Base-by-base conservation (phyloP, 805 yeast genomes). In the Metschnikowia santaceciliae region DNA sequence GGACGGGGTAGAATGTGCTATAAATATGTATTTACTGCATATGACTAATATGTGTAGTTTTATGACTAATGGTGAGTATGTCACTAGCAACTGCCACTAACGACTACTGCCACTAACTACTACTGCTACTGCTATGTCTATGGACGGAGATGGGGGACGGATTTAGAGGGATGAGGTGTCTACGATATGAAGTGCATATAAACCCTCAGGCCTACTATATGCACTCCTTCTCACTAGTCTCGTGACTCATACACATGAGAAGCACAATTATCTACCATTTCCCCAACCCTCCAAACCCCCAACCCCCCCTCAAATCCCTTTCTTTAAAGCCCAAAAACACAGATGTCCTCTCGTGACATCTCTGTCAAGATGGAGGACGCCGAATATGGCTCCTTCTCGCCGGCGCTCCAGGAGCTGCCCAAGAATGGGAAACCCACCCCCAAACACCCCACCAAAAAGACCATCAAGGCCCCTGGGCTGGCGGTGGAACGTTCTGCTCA, bases 401-500 rank as follows among this genome's bases (percentile, higher is more conserved):
- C 17, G n/a, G 10, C 20, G 13, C 46, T 6, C 38, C 22, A 4
- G 32, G 42, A 23, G 32, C 32, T 39, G 42, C 32, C 42, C 8
- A 40, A 40, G 23, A 40, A 8, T 6, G 20, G 20, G 8, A 40
- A 26, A 19, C 4, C 10, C 14, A 15, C 32, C 41, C 6, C 41
- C n/a, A 39, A 39, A 26, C 3, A 3, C 43, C 4, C 43, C 22
- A 26, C 37, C n/a, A 42, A 42, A 32, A 71, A 70, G 48, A 71
- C 71, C n/a, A 88, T 88, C 51, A 78, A 79, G 55, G 79, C 88
- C 1, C 88, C 88, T 2, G 91, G 92, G 1, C 71, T 82, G 13
- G 74, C 78, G 26, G 74, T 79, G 0, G 84, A 82, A 51, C 70
- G 96, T 50, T 87, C 88, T 2, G 91, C 96, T 0, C 96, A 90